Evolutionary conservation across 2,329 filamentous ascomycete genomes (phyloP).

Genomic region (Penicillium verrucosum): DNA sequence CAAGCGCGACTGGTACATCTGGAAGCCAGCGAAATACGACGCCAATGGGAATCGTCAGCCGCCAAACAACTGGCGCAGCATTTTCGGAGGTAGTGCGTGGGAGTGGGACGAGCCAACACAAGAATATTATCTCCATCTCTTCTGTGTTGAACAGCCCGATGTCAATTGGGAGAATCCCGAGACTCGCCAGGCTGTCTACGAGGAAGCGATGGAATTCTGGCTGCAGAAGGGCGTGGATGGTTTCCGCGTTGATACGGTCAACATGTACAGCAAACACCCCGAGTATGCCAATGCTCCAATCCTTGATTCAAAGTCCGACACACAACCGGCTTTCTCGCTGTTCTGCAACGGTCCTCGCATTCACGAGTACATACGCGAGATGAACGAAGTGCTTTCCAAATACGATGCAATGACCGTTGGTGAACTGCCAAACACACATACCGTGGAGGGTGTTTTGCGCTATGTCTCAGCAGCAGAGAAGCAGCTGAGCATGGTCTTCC

Average conservation of each 20-base stretch:
- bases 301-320: constrained; percentile 43
- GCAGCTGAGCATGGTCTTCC: constrained; percentile 68
- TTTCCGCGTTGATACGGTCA: constrained; percentile 66
- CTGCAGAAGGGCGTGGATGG: constrained; percentile 66
- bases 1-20: constrained; percentile 65
- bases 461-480: constrained; percentile 59
- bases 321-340: constrained; percentile 54
- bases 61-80: constrained; percentile 69
- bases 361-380: constrained; percentile 65
- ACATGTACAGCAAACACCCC: constrained; percentile 54
- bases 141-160: constrained; percentile 69
- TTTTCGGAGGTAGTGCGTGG: constrained; percentile 63
- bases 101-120: constrained; percentile 64
- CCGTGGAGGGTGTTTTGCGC: constrained; percentile 54
- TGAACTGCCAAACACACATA: constrained; percentile 63
- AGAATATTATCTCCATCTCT: constrained; percentile 72
- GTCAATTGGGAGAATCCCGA: constrained; percentile 72
- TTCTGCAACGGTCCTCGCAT: constrained; percentile 68
- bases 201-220: constrained; percentile 70
- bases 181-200: constrained; percentile 63
- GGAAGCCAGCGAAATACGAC: constrained; percentile 47
- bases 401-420: constrained; percentile 70
- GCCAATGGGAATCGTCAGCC: constrained; percentile 57
- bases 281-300: constrained; percentile 57
- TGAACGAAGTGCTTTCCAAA: constrained; percentile 57